A percentile compares a stretch with the other conserved stretches of the same genome.
phyloP scores from a whole-genome alignment of 129 eudicot species.

The Smallanthus sonchifolius region DNA sequence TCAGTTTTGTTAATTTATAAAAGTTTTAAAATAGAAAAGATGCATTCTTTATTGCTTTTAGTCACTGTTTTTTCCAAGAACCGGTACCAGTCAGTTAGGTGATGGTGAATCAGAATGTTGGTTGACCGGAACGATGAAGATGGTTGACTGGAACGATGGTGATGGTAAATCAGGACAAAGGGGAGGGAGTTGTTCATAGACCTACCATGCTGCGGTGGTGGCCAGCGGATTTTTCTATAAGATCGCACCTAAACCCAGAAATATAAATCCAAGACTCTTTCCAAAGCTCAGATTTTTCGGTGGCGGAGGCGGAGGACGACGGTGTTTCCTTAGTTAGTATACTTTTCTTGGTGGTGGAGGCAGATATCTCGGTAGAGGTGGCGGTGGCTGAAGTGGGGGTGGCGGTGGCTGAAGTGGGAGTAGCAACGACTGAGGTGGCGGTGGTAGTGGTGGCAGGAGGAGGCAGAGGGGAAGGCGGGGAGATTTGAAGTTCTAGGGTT shows the following conservation, averaged over 20 bases:
- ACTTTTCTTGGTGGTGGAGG: slow-evolving; percentile 9
- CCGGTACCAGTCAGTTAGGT: neutral
- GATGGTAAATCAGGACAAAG: too few relatives aligned
- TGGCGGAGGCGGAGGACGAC: neutral
- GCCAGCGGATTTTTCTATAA: too few relatives aligned
- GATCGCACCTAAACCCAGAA: slow-evolving; percentile 28
- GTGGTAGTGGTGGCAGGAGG: neutral
- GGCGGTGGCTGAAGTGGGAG: slow-evolving; percentile 8
- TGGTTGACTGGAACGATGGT: too few relatives aligned
- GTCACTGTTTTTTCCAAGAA: neutral
- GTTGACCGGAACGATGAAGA: too few relatives aligned
- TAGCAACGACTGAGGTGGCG: neutral
- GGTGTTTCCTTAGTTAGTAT: slow-evolving; percentile 4
- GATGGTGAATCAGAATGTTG: neutral
- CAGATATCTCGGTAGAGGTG: neutral
- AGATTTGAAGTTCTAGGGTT: too few relatives aligned
- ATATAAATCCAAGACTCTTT: slow-evolving; percentile 32
- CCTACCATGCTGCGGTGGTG: too few relatives aligned
- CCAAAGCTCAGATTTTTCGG: slow-evolving; percentile 14
- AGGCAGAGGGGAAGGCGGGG: neutral
- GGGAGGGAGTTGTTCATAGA: too few relatives aligned
- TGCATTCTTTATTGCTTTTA: neutral
- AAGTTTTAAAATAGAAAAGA: neutral
- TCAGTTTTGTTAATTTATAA: neutral
- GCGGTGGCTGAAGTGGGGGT: neutral